These are phyloP conservation scores for Ilex paraguariensis DNA, from an alignment of 305 asterid species.

Conservation along the genomic window DNA sequence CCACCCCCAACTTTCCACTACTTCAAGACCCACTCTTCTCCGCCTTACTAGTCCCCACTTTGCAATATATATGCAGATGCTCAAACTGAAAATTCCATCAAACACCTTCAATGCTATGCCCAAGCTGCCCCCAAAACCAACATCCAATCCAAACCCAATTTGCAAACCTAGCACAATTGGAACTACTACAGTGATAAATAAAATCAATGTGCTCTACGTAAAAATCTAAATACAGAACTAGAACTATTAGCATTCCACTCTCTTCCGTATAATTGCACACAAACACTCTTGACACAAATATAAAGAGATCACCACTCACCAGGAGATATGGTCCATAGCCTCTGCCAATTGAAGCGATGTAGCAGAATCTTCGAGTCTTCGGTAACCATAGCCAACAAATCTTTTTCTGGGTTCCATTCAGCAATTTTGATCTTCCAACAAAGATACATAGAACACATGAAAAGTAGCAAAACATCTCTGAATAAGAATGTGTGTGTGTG, in stretches of 20 bases:
- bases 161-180: not conserved
- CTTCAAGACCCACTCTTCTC: too few species aligned
- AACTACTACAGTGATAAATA: too few species aligned
- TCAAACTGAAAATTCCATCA: not conserved
- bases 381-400: conserved; percentile 87
- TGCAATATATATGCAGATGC: too few species aligned
- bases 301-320: conserved; percentile 11
- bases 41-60: too few species aligned
- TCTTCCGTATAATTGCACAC: too few species aligned
- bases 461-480: too few species aligned
- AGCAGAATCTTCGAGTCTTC: conserved; percentile 84
- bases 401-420: conserved; percentile 99
- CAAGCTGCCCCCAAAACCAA: not conserved
- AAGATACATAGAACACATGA: too few species aligned
- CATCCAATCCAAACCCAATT: not conserved
- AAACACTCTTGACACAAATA: too few species aligned
- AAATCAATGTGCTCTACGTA: not conserved
- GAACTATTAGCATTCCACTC: too few species aligned
- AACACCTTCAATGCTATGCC: conserved; percentile 1
- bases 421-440: conserved; percentile 71
- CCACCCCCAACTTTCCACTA: too few species aligned
- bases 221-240: too few species aligned
- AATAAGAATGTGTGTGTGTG: too few species aligned
- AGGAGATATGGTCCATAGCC: conserved; percentile 82
- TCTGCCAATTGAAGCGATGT: conserved; percentile 99